Percentiles rank a stretch among this genome's conserved stretches.
These are phyloP conservation scores for Salvia miltiorrhiza DNA, from an alignment of 257 asterid species.

Conservation along the genomic window DNA sequence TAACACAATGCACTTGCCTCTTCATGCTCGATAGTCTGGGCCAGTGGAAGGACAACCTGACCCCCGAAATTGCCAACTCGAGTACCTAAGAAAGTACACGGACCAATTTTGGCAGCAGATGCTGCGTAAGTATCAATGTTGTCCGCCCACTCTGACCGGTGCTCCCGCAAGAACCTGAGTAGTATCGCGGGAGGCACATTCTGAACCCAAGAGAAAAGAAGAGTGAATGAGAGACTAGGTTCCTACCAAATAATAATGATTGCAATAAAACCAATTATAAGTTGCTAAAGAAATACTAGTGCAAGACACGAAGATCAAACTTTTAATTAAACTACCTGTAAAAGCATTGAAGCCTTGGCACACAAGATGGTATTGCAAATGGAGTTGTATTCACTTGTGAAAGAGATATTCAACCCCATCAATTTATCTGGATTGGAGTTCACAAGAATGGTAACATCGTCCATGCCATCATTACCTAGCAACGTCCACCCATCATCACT, in stretches of 20 bases:
- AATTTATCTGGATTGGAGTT: constrained; percentile 76
- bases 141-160: constrained; percentile 96
- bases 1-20: constrained; percentile 55
- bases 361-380: constrained; percentile 67
- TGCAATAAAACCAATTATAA: background rate
- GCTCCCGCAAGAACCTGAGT: constrained; percentile 78
- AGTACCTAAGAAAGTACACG: constrained; percentile 54
- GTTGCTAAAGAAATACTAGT: background rate
- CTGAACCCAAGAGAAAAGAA: constrained; percentile 32
- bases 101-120: constrained; percentile 64
- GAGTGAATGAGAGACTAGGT: constrained; percentile 1
- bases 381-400: constrained; percentile 58
- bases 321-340: constrained; percentile 45
- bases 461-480: constrained; percentile 68
- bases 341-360: constrained; percentile 92
- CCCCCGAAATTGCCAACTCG: constrained; percentile 62
- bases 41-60: constrained; percentile 82
- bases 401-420: constrained; percentile 69
- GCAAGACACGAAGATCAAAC: background rate
- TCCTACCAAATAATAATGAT: background rate
- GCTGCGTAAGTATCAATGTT: constrained; percentile 79
- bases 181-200: constrained; percentile 90
- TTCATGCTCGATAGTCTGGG: constrained; percentile 85
- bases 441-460: constrained; percentile 72
- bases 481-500: constrained; percentile 84